phyloP scores from a whole-genome alignment of 2,329 filamentous ascomycete species.

The Aspergillus puulaauensis region DNA sequence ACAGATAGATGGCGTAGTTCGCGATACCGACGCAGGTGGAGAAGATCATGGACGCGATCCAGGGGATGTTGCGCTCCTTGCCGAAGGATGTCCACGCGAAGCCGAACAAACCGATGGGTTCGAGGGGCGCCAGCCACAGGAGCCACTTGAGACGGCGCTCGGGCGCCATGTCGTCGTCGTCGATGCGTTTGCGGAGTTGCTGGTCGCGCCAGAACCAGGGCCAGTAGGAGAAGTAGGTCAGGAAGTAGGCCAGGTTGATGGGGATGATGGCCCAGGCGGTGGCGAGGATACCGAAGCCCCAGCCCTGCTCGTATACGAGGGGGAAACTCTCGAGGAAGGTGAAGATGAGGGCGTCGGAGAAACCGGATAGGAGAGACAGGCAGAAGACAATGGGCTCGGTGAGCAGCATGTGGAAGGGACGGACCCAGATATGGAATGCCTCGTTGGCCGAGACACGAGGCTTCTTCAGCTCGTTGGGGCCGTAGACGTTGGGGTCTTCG shows the following conservation, averaged over 20 bases:
- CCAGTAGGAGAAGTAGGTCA: slow-evolving; percentile 55
- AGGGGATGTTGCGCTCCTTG: slow-evolving; percentile 59
- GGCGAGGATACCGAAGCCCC: slow-evolving; percentile 20
- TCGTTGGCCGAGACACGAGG: slow-evolving; percentile 48
- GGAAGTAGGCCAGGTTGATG: slow-evolving; percentile 54
- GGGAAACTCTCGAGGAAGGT: slow-evolving; percentile 72
- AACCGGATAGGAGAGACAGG: slow-evolving; percentile 69
- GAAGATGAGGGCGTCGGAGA: slow-evolving; percentile 74
- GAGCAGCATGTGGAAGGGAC: slow-evolving; percentile 71
- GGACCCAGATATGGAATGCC: slow-evolving; percentile 51
- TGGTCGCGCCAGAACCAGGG: slow-evolving; percentile 47
- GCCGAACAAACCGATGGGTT: slow-evolving; percentile 67
- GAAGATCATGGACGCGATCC: slow-evolving; percentile 68
- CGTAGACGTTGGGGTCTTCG: slow-evolving; percentile 62
- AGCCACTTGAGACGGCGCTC: slow-evolving; percentile 67
- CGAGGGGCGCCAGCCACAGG: slow-evolving; percentile 59
- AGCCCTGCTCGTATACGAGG: slow-evolving; percentile 48
- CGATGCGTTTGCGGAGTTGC: slow-evolving; percentile 40
- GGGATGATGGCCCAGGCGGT: slow-evolving; percentile 24
- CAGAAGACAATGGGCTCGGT: slow-evolving; percentile 74
- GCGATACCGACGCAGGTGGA: slow-evolving; percentile 67
- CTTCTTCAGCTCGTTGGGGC: slow-evolving; percentile 56
- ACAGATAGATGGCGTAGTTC: slow-evolving; percentile 74
- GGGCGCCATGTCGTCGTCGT: slow-evolving; percentile 55
- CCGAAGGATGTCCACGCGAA: slow-evolving; percentile 69